Conservation (phyloP, 2,329 filamentous ascomycete genomes). For the Meredithiella fracta region DNA sequence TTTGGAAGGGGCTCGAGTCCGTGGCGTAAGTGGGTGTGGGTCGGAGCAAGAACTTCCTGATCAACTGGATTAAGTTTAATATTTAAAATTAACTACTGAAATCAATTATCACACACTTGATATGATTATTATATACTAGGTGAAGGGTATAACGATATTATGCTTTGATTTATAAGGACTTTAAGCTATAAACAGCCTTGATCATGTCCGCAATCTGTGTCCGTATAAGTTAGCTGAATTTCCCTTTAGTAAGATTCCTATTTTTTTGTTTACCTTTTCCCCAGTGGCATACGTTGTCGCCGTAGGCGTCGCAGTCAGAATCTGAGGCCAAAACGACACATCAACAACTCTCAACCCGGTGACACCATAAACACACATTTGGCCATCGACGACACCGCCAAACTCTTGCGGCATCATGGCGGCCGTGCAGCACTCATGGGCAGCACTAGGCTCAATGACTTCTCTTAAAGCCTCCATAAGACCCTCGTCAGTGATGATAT, state of each 20-base stretch:
- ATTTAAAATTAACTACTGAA: too few species aligned
- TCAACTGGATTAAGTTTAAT: too few species aligned
- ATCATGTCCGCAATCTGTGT: too few species aligned
- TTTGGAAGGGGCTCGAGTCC: too few species aligned
- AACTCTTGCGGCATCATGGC: constrained; percentile 24
- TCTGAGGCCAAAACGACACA: constrained; percentile 19
- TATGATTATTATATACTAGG: too few species aligned
- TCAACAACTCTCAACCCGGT: constrained; percentile 24
- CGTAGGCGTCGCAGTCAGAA: constrained; percentile 19
- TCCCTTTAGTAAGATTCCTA: background rate
- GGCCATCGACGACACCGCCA: constrained; percentile 23
- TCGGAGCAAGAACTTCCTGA: too few species aligned
- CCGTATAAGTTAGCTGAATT: too few species aligned
- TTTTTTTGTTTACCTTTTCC: constrained; percentile 17
- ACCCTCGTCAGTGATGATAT: constrained; percentile 18
- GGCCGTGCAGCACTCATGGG: constrained; percentile 16
- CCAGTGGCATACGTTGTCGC: constrained; percentile 21
- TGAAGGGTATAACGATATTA: too few species aligned
- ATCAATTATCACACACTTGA: too few species aligned
- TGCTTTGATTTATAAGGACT: too few species aligned
- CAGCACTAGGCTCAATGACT: constrained; percentile 9
- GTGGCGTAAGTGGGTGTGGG: too few species aligned
- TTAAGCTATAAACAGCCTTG: too few species aligned
- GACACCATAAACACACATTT: constrained; percentile 18
- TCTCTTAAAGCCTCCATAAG: constrained; percentile 17